Conservation (phyloP, 352 stramenopile genomes). For the Phytophthora fragariaefolia region DNA sequence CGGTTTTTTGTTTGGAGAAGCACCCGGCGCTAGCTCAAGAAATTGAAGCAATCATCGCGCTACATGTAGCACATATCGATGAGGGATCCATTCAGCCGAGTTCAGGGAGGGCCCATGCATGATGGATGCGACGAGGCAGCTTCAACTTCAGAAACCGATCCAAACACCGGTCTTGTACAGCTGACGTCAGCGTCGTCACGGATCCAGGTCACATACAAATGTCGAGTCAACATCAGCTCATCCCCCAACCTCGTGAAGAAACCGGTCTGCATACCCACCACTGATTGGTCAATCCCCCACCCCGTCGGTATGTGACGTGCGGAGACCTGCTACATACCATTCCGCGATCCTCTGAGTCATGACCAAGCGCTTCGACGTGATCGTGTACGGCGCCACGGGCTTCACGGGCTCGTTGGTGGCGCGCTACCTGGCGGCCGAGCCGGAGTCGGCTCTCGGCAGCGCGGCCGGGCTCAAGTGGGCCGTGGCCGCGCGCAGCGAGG, state of each 20-base stretch:
- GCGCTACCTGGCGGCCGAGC: slow-evolving; percentile 63
- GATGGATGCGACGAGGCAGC: not conserved
- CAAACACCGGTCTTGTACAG: slow-evolving; percentile 4
- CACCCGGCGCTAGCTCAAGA: no score
- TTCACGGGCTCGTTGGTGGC: slow-evolving; percentile 88
- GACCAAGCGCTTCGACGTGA: slow-evolving; percentile 61
- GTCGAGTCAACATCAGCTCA: slow-evolving; percentile 28
- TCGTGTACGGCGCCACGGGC: slow-evolving; percentile 91
- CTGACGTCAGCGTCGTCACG: slow-evolving; percentile 20
- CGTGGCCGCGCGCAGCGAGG: slow-evolving; percentile 80
- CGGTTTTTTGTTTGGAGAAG: no score
- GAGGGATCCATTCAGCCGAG: no score
- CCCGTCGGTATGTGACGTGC: no score
- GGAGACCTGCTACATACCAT: not conserved
- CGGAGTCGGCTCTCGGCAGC: slow-evolving; percentile 42
- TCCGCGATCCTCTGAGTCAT: slow-evolving; percentile 24
- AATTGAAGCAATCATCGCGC: no score
- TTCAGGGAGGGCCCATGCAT: no score
- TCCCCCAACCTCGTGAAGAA: not conserved
- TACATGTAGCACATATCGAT: no score
- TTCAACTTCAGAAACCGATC: slow-evolving; percentile 22
- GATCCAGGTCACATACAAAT: slow-evolving; percentile 16
- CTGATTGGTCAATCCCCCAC: slow-evolving; percentile 23
- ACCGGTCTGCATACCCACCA: not conserved
- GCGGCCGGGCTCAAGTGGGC: slow-evolving; percentile 78